Percentiles rank a stretch among this genome's conserved stretches.
These are phyloP conservation scores for Cylindrotheca closterium DNA, from an alignment of 108 stramenopile species.

Conservation along the genomic window DNA sequence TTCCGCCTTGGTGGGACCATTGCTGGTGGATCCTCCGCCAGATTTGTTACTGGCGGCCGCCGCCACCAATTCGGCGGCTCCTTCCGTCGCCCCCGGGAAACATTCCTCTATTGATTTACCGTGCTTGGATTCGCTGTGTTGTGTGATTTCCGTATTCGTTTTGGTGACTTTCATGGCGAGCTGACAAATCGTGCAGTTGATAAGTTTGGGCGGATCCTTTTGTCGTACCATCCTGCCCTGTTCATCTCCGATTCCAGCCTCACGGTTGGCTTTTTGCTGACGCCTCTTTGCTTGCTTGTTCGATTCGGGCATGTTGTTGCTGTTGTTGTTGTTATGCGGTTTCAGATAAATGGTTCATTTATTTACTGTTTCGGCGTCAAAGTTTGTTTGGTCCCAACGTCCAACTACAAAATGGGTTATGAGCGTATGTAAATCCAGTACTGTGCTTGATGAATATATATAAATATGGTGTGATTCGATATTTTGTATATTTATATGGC, in stretches of 20 bases:
- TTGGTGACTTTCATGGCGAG: conserved; percentile 48
- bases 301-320: conserved; percentile 8
- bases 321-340: not conserved
- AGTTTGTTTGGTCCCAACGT: too few species aligned
- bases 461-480: too few species aligned
- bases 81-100: conserved; percentile 41
- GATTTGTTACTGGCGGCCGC: conserved; percentile 11
- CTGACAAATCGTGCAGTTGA: conserved; percentile 35
- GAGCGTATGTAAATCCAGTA: too few species aligned
- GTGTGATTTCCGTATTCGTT: conserved; percentile 56
- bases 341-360: too few species aligned
- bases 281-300: conserved; percentile 13
- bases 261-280: conserved; percentile 41
- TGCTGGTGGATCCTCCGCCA: conserved; percentile 6
- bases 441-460: too few species aligned
- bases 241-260: conserved; percentile 55
- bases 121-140: conserved; percentile 46
- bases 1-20: conserved; percentile 32
- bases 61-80: conserved; percentile 33
- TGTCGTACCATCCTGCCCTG: conserved; percentile 39
- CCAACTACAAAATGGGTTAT: too few species aligned
- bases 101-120: conserved; percentile 45
- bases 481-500: too few species aligned
- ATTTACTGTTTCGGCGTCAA: too few species aligned
- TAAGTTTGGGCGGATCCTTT: conserved; percentile 35